phyloP scores from a whole-genome alignment of 2,329 filamentous ascomycete species.

The Amphichorda felina region DNA sequence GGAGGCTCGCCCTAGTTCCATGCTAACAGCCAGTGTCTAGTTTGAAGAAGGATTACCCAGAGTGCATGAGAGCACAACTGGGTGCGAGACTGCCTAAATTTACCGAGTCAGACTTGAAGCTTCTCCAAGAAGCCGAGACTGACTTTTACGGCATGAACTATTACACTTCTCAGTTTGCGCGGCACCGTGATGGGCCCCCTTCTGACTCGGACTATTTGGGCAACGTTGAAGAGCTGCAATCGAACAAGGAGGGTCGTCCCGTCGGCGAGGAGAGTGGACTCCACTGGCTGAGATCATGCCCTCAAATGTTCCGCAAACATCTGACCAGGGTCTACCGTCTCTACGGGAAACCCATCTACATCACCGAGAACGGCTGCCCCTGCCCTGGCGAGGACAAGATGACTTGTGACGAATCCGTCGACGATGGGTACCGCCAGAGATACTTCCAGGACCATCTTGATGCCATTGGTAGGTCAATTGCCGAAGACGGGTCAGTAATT shows the following conservation, averaged over 20 bases:
- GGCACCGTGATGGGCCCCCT: constrained; percentile 11
- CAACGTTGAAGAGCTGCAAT: constrained; percentile 18
- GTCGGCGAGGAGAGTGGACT: constrained; percentile 19
- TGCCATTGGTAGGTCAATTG: constrained; percentile 16
- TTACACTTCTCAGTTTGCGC: constrained; percentile 24
- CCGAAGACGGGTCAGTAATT: constrained; percentile 8
- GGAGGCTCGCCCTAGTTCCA: too few species aligned
- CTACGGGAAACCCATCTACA: constrained; percentile 15
- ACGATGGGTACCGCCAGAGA: constrained; percentile 21
- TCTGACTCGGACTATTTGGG: constrained; percentile 18
- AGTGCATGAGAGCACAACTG: constrained; percentile 21
- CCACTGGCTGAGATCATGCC: constrained; percentile 20
- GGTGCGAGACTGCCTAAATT: constrained; percentile 17
- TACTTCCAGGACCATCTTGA: constrained; percentile 26
- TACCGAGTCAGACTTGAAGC: constrained; percentile 11
- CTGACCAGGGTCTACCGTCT: constrained; percentile 12
- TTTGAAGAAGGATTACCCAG: constrained; percentile 18
- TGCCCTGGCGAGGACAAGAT: constrained; percentile 21
- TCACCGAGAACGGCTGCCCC: constrained; percentile 21
- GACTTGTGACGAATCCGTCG: constrained; percentile 18
- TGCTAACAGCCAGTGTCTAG: constrained; percentile 4
- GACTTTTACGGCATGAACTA: constrained; percentile 29
- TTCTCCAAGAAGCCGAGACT: constrained; percentile 11
- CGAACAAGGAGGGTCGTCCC: constrained; percentile 14
- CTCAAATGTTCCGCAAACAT: constrained; percentile 15